Base-by-base conservation (phyloP, 2,329 filamentous ascomycete genomes). In the Xylariomycetidae sp. region DNA sequence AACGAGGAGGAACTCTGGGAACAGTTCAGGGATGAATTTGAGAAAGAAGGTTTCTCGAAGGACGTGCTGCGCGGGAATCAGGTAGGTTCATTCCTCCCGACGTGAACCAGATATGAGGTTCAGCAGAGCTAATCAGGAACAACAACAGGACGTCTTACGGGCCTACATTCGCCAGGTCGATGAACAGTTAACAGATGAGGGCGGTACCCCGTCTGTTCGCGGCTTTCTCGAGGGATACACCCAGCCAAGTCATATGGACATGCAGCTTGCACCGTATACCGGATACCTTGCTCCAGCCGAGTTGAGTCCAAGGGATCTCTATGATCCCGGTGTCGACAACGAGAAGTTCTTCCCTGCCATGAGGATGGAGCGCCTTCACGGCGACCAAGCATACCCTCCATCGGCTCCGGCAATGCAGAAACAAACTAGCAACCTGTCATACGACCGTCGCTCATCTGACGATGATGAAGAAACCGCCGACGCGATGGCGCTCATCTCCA, bases 141-240 rank as follows among this genome's bases (percentile, higher is more conserved):
- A n/a, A n/a, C n/a, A n/a, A 36, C 37, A 80, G 77, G 72, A 78
- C 44, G 63, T 78, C 8, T 56, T 80, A 16, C 66, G 74, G 40
- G 74, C 76, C 14, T 80, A 81, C 47, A 77, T 81, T 26, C 71
- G 72, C 22, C 70, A 77, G 47, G 66, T 80, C 40, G 71, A 77
- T 41, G 66, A 72, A 25, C 62, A 69, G 34, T 61, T 62, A 22
- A 53, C 57, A n/a, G 50, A 59, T 10, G 62, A 63, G 25, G 64
- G 61, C 15, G 66, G 64, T 16, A 65, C 65, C 10, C 70, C 72
- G 3, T 70, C 70, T 2, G 64, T 74, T 11, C 67, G 72, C 34
- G 70, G 73, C 1, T 60, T 78, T 8, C 61, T 79, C n/a, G 69
- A 71, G 42, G 36, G 42, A 15, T 53, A 57, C 31, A 28, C 43